Evolutionary conservation across 495 filamentous ascomycete species (phyloP).

Genomic region (Hyaloscypha hepaticicola): DNA sequence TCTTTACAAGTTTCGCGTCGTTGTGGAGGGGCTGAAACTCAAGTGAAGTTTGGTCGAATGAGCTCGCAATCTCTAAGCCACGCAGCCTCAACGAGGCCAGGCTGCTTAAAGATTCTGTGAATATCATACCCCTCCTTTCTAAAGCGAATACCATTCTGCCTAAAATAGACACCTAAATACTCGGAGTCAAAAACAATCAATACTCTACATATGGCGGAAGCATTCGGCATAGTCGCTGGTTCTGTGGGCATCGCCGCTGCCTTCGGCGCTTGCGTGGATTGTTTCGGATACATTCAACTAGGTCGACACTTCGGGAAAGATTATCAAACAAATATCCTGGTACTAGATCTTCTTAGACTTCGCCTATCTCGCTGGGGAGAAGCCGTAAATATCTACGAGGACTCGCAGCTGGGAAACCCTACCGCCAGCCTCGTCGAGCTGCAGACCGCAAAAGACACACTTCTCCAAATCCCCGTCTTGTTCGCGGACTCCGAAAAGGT

Average conservation of each 20-base stretch:
- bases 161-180: too few species aligned
- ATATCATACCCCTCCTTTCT: too few species aligned
- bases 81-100: too few species aligned
- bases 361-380: constrained; percentile 36
- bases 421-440: constrained; percentile 6
- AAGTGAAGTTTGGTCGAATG: too few species aligned
- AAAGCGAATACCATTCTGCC: too few species aligned
- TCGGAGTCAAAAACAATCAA: too few species aligned
- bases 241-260: constrained; percentile 46
- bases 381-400: constrained; percentile 27
- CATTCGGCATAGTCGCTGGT: constrained; percentile 30
- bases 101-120: too few species aligned
- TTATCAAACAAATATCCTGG: constrained; percentile 30
- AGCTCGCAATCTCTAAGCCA: too few species aligned
- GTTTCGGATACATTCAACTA: constrained; percentile 43
- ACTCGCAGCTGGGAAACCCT: constrained; percentile 16
- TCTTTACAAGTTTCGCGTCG: too few species aligned
- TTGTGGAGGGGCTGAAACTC: too few species aligned
- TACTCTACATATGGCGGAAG: constrained; percentile 27
- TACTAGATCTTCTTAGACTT: constrained; percentile 35
- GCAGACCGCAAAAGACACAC: constrained; percentile 13
- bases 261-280: constrained; percentile 42
- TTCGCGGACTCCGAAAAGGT: constrained; percentile 22
- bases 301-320: constrained; percentile 16
- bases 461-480: constrained; percentile 21